phyloP scores from a whole-genome alignment of 441 rosid genomes.

The Kokia cookei region DNA sequence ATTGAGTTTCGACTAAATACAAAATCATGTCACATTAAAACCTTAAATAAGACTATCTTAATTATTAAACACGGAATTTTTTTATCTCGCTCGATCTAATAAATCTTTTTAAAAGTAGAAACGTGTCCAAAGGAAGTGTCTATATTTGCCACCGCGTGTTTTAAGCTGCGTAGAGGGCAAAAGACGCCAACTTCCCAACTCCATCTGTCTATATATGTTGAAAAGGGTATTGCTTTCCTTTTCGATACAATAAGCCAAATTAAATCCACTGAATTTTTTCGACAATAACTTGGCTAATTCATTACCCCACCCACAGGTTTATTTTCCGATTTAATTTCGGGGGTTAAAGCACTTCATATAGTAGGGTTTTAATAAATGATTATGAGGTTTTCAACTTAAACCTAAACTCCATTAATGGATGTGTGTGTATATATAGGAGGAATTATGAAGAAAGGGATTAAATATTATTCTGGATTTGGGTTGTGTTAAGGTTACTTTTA shows the following conservation, averaged over 20 bases:
- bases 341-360: conserved; percentile 11
- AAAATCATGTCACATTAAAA: too few species aligned
- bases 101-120: conserved; percentile 11
- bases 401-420: neutral
- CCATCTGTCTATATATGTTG: conserved; percentile 17
- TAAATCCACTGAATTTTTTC: conserved; percentile 1
- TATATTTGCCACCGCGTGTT: conserved; percentile 35
- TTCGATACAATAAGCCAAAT: conserved; percentile 19
- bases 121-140: conserved; percentile 35
- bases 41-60: too few species aligned
- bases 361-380: conserved; percentile 3
- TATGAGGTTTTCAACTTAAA: neutral
- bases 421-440: neutral
- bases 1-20: too few species aligned
- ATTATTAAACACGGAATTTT: too few species aligned
- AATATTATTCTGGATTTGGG: conserved; percentile 4
- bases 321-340: neutral
- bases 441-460: neutral
- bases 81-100: too few species aligned
- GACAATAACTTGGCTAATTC: conserved; percentile 23
- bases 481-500: conserved; percentile 6
- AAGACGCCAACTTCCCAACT: conserved; percentile 40
- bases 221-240: conserved; percentile 22
- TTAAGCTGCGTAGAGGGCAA: conserved; percentile 52
- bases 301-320: conserved; percentile 20